Base-by-base conservation (phyloP, 1,284 basidiomycete genomes). In the Rhodotorula sp. region DNA sequence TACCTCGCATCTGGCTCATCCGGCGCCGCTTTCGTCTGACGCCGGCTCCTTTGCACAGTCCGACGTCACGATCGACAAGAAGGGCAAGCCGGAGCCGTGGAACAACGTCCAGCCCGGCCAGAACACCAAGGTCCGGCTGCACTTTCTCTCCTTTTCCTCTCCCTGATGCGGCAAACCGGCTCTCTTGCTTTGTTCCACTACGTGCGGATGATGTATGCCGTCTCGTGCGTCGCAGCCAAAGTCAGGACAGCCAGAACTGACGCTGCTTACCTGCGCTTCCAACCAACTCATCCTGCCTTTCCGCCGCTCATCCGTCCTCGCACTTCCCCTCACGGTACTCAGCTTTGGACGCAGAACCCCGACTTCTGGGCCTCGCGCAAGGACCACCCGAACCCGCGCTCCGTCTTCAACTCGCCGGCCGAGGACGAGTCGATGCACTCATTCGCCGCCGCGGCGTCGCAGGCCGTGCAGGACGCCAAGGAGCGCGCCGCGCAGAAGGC, bases 341-440 rank as follows among this genome's bases (percentile, higher is more conserved):
- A 67, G 75, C 68, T 80, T 59, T 68, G 67, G 63, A 77, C 77
- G 46, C 74, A 70, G 54, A 78, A 80, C 66, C 59, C 65, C n/a
- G 74, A 76, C 17, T 80, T 78, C 66, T 80, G 79, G 79, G 61
- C 71, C 21, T 63, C 61, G 16, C 75, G 79, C 59, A 64, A 63
- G 9, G 69, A 72, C 8, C 58, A 75, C 62, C 65, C 74, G 7
- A 74, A 80, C 64, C 79, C 78, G 23, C 75, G 78, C 59, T 72
- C 74, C 34, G 64, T 76, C 44, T 79, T 79, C 71, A 62, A 45
- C 58, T 52, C 58, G 10, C 58, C 62, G 9, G 61, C 34, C 48
- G 64, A 66, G 21, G 21, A 19, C 27, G 41, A 50, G 48, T 41
- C 59, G 59, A 48, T 48, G 27, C 42, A 45, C 7, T 7, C 25